Evolutionary conservation across 164 flowering plant genomes (phyloP), one percentile per base, ranked within the genome.

Genomic region (Paratinospora sagittata): DNA sequence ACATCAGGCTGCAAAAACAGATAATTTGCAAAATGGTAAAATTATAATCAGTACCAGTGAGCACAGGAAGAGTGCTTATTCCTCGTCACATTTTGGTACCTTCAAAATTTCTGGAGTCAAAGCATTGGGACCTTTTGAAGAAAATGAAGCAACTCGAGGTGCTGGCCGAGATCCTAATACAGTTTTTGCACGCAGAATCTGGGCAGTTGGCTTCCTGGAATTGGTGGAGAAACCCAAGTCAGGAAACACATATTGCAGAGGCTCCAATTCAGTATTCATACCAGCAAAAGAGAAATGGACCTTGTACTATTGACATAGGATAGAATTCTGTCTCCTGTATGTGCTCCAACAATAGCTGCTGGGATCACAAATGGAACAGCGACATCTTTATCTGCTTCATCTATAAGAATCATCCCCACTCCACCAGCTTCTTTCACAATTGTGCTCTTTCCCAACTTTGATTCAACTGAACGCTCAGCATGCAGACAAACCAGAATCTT

Each of bases 381-480:
- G 36, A 90, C 81, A 78, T 84, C 90, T 67, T 82, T 83, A 72
- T 86, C 91, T 65, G 70, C 73, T 68, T 86, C 93, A 76, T 91
- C 92, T 37, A 89, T 78, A 14, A 91, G 85, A 72, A 91, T 77
- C 97, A 91, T 89, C 69, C 97, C 97, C 71, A 85, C 85, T 65
- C 90, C 97, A 57, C 97, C 97, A 68, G 89, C 97, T 45, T 81
- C 79, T 84, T 83, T 89, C 55, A 91, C 97, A 43, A 85, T 83
- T 27, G 63, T 34, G 55, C 92, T 84, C 83, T 91, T 88, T 55
- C 73, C 86, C 47, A 83, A 75, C 83, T 85, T 91, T 21, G 93
- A 86, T 67, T 89, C 90, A 14, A 80, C 72, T 63, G 84, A 81
- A 74, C 89, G 80, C 70, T 85, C 97, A 8, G 87, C 83, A 49